Conservation (phyloP, 2,329 filamentous ascomycete genomes). For the Kalmusia sp. region DNA sequence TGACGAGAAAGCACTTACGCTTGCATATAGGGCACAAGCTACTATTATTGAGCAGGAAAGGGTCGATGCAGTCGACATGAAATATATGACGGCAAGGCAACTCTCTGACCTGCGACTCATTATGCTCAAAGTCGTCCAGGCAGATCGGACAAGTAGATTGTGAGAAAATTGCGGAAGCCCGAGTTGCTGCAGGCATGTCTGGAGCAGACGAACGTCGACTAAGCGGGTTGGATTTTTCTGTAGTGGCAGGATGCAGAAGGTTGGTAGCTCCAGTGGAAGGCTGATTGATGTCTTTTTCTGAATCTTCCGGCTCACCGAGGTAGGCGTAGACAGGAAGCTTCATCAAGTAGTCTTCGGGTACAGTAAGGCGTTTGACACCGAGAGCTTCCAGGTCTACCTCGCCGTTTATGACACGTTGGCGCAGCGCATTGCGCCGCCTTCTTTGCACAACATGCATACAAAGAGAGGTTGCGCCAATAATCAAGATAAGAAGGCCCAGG, state of each 20-base stretch:
- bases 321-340: conserved; percentile 83
- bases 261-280: conserved; percentile 16
- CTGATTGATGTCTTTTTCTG: conserved; percentile 25
- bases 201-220: conserved; percentile 31
- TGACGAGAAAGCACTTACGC: too few species aligned
- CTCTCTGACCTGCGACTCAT: conserved; percentile 77
- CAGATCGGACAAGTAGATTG: conserved; percentile 93
- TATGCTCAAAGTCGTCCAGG: conserved; percentile 77
- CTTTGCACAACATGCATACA: conserved; percentile 81
- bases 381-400: conserved; percentile 87
- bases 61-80: conserved; percentile 89
- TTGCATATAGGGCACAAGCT: conserved; percentile 94
- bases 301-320: conserved; percentile 35
- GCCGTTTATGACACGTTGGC: conserved; percentile 74
- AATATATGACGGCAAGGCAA: conserved; percentile 92
- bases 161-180: conserved; percentile 54
- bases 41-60: conserved; percentile 78
- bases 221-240: conserved; percentile 20
- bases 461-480: conserved; percentile 72
- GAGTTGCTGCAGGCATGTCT: conserved; percentile 14
- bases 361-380: conserved; percentile 81
- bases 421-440: conserved; percentile 70
- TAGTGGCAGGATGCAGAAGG: too few species aligned
- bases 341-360: conserved; percentile 74
- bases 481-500: conserved; percentile 71